Base-by-base conservation (phyloP, 169 alveolate species). In the Cyclospora cayetanensis region DNA sequence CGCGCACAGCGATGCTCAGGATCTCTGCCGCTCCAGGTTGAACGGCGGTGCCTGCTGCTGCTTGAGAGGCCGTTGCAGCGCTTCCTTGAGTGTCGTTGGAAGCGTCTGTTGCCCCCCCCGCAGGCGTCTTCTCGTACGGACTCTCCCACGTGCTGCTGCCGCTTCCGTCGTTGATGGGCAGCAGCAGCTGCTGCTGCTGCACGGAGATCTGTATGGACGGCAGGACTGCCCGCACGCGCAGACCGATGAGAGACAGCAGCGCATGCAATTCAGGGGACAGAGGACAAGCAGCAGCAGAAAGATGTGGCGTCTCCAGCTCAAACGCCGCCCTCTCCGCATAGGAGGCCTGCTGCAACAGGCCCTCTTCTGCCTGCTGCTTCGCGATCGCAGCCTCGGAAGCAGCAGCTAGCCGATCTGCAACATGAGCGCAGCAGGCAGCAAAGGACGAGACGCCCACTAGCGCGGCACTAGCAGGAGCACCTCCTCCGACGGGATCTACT, bases 121-220 rank as follows among this genome's bases (percentile, higher is more conserved):
- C n/a, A n/a, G n/a, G n/a, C n/a, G n/a, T n/a, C 29, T 20, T 39
- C 63, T 74, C 39, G 34, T 74, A 27, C 0, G 60, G 85, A 27
- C 65, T 39, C 35, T 74, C 63, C 60, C n/a, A 74, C 2, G 34
- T 11, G 15, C 53, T 34, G 53, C 53, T 70, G 82, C 82, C 35
- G 52, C 50, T 3, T 31, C 63, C 52, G 85, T 63, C 37, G 63
- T 5, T 70, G 83, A n/a, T 68, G n/a, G n/a, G n/a, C n/a, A n/a
- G n/a, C n/a, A n/a, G 76, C 52, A 35, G 82, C 82, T 70, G 82
- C 55, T 70, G 82, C 65, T 74, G 85, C 85, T 74, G 65, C 85
- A 74, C 27, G 42, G 63, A 74, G 29, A 74, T 74, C 20, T 74
- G 85, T 37, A 74, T 63, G 22, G 85, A 74, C 2, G 85, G 85